Base-by-base conservation (phyloP, 106 monocot genomes). In the Alisma plantagoaquatica region DNA sequence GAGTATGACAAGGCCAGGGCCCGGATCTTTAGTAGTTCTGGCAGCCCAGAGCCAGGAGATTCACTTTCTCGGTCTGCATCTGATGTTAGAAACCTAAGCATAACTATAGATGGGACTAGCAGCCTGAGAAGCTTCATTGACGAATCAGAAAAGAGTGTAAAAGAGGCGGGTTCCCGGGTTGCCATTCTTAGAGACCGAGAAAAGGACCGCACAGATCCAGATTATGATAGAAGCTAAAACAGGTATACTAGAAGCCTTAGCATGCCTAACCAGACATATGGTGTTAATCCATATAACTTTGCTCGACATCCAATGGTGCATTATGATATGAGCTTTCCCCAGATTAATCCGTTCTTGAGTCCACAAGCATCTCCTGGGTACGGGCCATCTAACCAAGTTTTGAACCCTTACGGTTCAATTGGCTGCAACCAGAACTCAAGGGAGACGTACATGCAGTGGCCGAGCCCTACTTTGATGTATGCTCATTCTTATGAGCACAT, bases 181-280 rank as follows among this genome's bases (percentile, higher is more conserved):
- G 83, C 92, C 43, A 70, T 94, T 44, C 84, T 87, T 52, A 77
- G 79, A 44, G 83, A 87, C 62, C 79, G 66, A 50, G 87, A 77
- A 60, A 94, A 94, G 56, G 94, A 87, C 31, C 71, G 69, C 3
- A 70, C 31, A 29, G 94, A 94, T 73, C 94, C 94, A 10, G 87
- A 94, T 70, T 87, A 94, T 56, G 75, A 93, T 57, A 61, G 87
- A 43, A 83, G 73, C 60, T 94, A 87, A 64, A 64, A 63, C 57
- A 94, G 93, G 75, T 94, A 81, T 60, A 31, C 61, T 12, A 70
- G 67, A 55, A 65, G 72, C 8, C 28, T 71, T 27, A n/a, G n/a
- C n/a, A n/a, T 57, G 43, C 73, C 70, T 33, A 60, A 41, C 29
- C 79, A 51, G 32, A 72, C 58, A 18, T 70, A 75, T 24, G 51